phyloP scores from a whole-genome alignment of 2,329 filamentous ascomycete species.

The Epichloe typhina region DNA sequence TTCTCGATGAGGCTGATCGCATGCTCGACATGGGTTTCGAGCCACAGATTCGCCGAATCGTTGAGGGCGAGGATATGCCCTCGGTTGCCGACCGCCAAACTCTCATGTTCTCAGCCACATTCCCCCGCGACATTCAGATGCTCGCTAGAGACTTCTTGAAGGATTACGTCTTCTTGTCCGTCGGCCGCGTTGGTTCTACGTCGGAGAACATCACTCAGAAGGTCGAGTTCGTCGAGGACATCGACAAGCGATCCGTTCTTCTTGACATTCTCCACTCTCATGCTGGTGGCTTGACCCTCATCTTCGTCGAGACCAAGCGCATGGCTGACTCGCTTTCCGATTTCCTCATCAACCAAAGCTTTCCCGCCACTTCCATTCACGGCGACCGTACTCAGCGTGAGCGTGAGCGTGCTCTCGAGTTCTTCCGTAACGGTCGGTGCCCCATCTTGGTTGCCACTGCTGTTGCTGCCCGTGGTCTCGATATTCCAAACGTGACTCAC shows the following conservation, averaged over 20 bases:
- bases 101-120: conserved; percentile 99
- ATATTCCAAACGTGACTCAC: conserved; percentile 94
- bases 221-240: conserved; percentile 93
- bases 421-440: conserved; percentile 92
- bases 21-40: conserved; percentile 99
- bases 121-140: conserved; percentile 97
- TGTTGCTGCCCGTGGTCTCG: conserved; percentile 79
- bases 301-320: conserved; percentile 99
- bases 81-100: conserved; percentile 73
- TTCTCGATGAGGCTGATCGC: conserved; percentile 97
- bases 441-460: conserved; percentile 95
- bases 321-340: conserved; percentile 98
- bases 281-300: conserved; percentile 76
- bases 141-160: conserved; percentile 96
- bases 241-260: conserved; percentile 94
- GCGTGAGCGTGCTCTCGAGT: conserved; percentile 93
- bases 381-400: conserved; percentile 97
- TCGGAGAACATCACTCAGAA: conserved; percentile 99
- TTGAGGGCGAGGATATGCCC: conserved; percentile 98
- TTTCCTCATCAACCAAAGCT: conserved; percentile 96
- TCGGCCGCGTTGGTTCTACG: conserved; percentile 94
- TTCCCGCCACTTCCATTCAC: conserved; percentile 96
- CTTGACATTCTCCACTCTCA: conserved; percentile 96
- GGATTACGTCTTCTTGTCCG: conserved; percentile 98
- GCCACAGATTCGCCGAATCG: conserved; percentile 96